Evolutionary conservation across 225 moss, liverwort and hornwort genomes (phyloP), one percentile per base, ranked within the genome.

Genomic region (Polytrichum commune): DNA sequence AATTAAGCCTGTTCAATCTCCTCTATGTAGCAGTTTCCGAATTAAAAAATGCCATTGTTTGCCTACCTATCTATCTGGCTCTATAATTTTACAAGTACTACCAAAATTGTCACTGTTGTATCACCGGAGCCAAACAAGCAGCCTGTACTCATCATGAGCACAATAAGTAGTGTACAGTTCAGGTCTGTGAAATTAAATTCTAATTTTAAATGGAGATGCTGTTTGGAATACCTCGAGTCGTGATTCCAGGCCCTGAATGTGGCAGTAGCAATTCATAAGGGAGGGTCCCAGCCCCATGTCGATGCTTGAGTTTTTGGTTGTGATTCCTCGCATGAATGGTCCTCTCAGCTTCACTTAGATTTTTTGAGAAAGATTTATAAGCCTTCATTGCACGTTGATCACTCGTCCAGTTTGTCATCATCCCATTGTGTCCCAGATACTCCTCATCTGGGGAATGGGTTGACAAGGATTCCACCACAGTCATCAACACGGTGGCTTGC

Each of bases 391-490:
- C 69, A 67, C 86, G 53, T 6, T 56, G 28, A 60, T 76, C 73
- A 67, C 79, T 74, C 0, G 88, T 86, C 96, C 94, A 97, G 35
- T 89, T 77, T 1, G 91, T 83, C 63, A 84, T 85, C 55, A 76
- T 72, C 4, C 81, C 70, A 19, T 84, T 82, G 64, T 84, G 75
- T 0, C 93, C 93, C 7, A 94, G 76, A 60, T 97, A 97, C 74
- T 92, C 89, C 73, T 97, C 96, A 25, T 97, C 96, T 6, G 93
- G 89, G 25, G 92, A 88, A 71, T 97, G 96, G 9, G 89, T 92
- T 2, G 92, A 93, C 62, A 97, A 70, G 1, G 88, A 80, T 76
- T 93, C 94, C 32, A 92, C 70, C 27, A 97, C 91, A 27, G 81
- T 82, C 92, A 94, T 97, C 78, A 93, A 32, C 66, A 86, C 80